Conservation (phyloP, 2,329 filamentous ascomycete species). For the Paraphoma sp. region DNA sequence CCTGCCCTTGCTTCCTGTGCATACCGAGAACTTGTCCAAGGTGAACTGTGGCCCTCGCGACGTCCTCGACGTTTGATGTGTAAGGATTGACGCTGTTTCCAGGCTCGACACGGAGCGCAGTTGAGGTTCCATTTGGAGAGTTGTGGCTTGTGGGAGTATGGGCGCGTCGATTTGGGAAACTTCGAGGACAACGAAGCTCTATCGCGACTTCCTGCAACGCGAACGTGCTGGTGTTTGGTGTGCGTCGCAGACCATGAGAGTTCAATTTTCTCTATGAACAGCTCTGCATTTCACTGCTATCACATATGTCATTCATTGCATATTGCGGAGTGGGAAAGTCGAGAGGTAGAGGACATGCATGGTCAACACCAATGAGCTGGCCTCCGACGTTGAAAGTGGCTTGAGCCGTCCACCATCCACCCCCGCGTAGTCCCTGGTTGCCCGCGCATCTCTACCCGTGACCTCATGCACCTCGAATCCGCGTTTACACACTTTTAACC, state of each 20-base stretch:
- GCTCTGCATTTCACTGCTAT: not conserved
- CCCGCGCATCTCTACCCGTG: conserved; percentile 18
- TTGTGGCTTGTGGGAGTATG: not conserved
- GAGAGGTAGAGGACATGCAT: not conserved
- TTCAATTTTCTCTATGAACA: not conserved
- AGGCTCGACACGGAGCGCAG: conserved; percentile 33
- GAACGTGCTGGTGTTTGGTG: conserved; percentile 18
- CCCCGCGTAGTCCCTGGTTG: conserved; percentile 28
- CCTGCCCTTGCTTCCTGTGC: conserved; percentile 3
- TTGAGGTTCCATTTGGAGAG: not conserved
- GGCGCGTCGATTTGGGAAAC: not conserved
- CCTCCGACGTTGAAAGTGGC: conserved; percentile 25
- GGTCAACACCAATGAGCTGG: not conserved
- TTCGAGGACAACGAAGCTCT: conserved; percentile 5
- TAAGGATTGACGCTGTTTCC: conserved; percentile 53
- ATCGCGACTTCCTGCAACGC: conserved; percentile 16
- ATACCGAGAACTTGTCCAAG: conserved; percentile 72
- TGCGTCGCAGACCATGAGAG: conserved; percentile 18
- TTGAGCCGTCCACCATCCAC: conserved; percentile 19
- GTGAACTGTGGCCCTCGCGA: conserved; percentile 72
- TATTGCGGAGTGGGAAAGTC: not conserved
- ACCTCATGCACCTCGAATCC: conserved; percentile 21
- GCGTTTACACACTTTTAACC: not conserved
- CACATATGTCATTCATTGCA: not conserved
- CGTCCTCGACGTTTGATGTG: conserved; percentile 47